A percentile compares a stretch with the other conserved stretches of the same genome.
phyloP scores from a whole-genome alignment of 2,329 filamentous ascomycete genomes.

The Penicillium brasilianum region DNA sequence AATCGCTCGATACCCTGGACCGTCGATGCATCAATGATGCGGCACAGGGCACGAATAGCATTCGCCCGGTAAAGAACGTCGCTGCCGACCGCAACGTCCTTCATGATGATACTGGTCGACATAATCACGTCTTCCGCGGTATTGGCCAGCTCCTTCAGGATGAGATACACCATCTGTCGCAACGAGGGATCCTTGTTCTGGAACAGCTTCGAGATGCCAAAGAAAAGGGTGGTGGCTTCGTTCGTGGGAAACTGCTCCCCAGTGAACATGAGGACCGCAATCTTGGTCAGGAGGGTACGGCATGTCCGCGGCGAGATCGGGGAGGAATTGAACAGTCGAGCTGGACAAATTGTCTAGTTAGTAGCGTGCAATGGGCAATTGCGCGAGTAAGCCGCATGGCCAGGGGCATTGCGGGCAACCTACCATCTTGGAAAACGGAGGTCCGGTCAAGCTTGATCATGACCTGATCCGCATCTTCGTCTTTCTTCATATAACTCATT shows the following conservation, averaged over 20 bases:
- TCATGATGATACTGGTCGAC: constrained; percentile 99
- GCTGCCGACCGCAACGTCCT: constrained; percentile 94
- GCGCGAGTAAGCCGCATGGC: constrained; percentile 28
- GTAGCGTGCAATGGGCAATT: constrained; percentile 16
- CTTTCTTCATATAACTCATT: constrained; percentile 99
- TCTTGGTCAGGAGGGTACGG: constrained; percentile 95
- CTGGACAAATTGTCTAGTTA: constrained; percentile 55
- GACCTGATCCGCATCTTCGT: constrained; percentile 92
- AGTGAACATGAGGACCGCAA: constrained; percentile 92
- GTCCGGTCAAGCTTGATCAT: constrained; percentile 98
- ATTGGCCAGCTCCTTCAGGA: constrained; percentile 95
- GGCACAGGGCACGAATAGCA: constrained; percentile 91
- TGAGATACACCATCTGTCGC: constrained; percentile 97
- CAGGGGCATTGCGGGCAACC: constrained; percentile 37
- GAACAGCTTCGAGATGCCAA: constrained; percentile 98
- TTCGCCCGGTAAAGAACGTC: constrained; percentile 94
- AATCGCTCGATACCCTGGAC: constrained; percentile 97
- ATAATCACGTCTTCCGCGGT: constrained; percentile 99
- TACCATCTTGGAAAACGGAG: constrained; percentile 98
- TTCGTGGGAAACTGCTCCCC: constrained; percentile 96
- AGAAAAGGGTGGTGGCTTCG: constrained; percentile 97
- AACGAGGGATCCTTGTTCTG: constrained; percentile 98
- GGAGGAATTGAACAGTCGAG: constrained; percentile 96
- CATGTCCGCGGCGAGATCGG: constrained; percentile 97
- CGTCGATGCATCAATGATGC: constrained; percentile 94